phyloP scores from a whole-genome alignment of 2,329 filamentous ascomycete genomes.

The Diaporthe australafricana region DNA sequence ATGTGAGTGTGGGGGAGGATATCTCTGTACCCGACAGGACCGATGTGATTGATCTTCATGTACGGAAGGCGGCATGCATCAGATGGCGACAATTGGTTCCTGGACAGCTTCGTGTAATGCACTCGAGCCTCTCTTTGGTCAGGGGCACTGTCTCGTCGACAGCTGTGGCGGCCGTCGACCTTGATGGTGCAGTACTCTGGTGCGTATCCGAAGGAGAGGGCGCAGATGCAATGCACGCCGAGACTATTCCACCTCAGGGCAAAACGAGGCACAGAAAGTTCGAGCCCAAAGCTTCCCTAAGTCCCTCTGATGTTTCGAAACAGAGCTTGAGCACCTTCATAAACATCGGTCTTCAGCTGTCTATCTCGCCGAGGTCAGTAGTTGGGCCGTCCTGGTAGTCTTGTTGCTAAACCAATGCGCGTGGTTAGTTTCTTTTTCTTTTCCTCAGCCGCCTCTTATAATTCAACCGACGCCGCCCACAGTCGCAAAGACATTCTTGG shows the following conservation, averaged over 20 bases:
- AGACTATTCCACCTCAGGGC: conserved; percentile 26
- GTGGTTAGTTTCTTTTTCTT: conserved; percentile 36
- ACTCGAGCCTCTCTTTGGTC: conserved; percentile 43
- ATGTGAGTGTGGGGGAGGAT: conserved; percentile 43
- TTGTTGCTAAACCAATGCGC: conserved; percentile 34
- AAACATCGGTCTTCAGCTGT: conserved; percentile 29
- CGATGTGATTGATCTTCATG: conserved; percentile 53
- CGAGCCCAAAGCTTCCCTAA: conserved; percentile 26
- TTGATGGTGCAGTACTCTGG: conserved; percentile 38
- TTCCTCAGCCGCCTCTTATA: conserved; percentile 30
- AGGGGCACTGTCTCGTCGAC: conserved; percentile 49
- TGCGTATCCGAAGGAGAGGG: conserved; percentile 47
- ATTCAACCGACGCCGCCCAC: conserved; percentile 3
- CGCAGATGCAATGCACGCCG: conserved; percentile 41
- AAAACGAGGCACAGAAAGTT: conserved; percentile 25
- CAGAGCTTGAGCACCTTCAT: conserved; percentile 30
- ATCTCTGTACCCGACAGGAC: conserved; percentile 46
- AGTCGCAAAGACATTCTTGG: conserved; percentile 1
- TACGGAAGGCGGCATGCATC: conserved; percentile 61
- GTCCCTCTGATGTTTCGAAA: conserved; percentile 33
- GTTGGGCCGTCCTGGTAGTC: conserved; percentile 29
- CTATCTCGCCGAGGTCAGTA: conserved; percentile 33
- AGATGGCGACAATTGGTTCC: conserved; percentile 56
- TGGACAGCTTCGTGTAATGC: conserved; percentile 41
- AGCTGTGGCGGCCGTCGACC: conserved; percentile 46